These are phyloP conservation scores for Gryganskiella cystojenkinii DNA, from an alignment of 192 early-diverging fungal species.

Conservation along the genomic window DNA sequence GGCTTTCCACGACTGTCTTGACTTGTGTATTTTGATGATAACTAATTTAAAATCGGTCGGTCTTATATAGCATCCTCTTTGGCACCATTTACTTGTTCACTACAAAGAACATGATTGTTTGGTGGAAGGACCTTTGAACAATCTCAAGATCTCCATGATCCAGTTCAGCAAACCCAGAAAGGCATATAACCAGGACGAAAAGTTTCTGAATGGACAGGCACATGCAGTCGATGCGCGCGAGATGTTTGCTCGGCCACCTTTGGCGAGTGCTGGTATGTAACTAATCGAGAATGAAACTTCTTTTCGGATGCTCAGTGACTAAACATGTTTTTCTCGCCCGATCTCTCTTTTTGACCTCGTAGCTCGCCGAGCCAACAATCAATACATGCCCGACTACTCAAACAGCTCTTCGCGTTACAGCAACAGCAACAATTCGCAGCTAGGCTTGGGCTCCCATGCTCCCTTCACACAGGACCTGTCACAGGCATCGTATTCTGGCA, in stretches of 20 bases:
- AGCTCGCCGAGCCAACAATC: conserved; percentile 59
- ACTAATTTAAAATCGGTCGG: not conserved
- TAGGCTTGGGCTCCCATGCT: conserved; percentile 63
- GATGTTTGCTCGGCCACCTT: conserved; percentile 64
- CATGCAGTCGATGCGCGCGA: conserved; percentile 70
- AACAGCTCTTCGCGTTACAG: conserved; percentile 58
- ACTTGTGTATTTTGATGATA: not conserved
- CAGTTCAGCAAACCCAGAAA: conserved; percentile 83
- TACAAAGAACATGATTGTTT: conserved; percentile 92
- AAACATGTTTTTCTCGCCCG: not conserved
- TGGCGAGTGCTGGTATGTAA: conserved; percentile 57
- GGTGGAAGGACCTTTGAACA: conserved; percentile 93
- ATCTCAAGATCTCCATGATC: conserved; percentile 90
- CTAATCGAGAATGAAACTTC: no score
- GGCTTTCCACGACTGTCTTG: not conserved
- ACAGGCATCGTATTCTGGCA: conserved; percentile 58
- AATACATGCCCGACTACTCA: conserved; percentile 60
- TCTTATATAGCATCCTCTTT: conserved; percentile 78
- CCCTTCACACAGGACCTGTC: conserved; percentile 73
- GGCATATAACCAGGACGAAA: conserved; percentile 64
- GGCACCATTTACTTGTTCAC: conserved; percentile 95
- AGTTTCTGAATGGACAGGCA: conserved; percentile 66
- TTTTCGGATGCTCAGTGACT: no score
- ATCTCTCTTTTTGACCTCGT: conserved; percentile 2
- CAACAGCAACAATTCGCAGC: conserved; percentile 52